phyloP scores from a whole-genome alignment of 495 filamentous ascomycete genomes.

The Daldinia concentrica region DNA sequence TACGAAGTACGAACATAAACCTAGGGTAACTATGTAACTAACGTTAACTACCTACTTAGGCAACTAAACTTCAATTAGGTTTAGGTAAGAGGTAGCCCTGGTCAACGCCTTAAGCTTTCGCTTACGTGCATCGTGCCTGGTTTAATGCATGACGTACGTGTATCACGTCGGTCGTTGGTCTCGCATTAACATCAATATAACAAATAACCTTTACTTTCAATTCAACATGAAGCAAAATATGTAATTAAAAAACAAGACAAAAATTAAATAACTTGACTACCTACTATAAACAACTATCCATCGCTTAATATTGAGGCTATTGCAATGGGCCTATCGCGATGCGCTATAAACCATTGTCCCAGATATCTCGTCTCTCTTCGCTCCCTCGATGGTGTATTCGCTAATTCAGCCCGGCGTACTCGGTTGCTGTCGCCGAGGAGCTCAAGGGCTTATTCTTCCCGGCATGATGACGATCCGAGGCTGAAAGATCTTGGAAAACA shows the following conservation, averaged over 20 bases:
- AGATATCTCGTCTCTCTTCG: conserved; percentile 2
- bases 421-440: not conserved
- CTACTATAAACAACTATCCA: not conserved
- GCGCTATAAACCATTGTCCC: conserved; percentile 11
- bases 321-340: conserved; percentile 32
- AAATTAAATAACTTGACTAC: too few relatives aligned
- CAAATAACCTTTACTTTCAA: not conserved
- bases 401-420: not conserved
- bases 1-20: too few relatives aligned
- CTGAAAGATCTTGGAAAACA: conserved; percentile 69
- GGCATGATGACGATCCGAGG: conserved; percentile 62
- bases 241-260: too few relatives aligned
- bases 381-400: not conserved
- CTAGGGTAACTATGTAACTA: too few relatives aligned
- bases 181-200: too few relatives aligned
- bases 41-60: too few relatives aligned
- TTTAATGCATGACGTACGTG: conserved; percentile 22
- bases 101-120: not conserved
- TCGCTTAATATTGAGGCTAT: not conserved
- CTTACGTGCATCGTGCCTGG: not conserved
- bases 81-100: too few relatives aligned
- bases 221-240: not conserved
- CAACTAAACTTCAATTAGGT: too few relatives aligned
- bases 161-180: not conserved
- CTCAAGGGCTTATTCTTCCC: conserved; percentile 40